phyloP scores from a whole-genome alignment of 2,329 filamentous ascomycete genomes.

The Colletotrichum plurivorum region DNA sequence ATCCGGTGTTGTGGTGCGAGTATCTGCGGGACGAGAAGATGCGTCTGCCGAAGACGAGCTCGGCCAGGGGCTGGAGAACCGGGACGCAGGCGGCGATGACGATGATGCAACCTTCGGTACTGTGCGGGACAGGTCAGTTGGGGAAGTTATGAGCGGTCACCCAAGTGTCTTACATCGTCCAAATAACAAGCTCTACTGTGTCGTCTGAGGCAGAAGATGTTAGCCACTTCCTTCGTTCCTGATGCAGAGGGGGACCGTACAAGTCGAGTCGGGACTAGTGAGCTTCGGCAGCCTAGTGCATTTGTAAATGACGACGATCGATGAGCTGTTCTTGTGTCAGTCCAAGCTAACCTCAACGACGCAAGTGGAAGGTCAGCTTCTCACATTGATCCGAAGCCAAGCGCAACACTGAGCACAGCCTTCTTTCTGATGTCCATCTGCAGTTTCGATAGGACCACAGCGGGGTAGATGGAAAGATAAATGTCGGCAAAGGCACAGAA shows the following conservation, averaged over 20 bases:
- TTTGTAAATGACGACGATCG: slow-evolving; percentile 50
- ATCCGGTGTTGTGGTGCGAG: neutral
- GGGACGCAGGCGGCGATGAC: slow-evolving; percentile 54
- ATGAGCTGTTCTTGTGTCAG: slow-evolving; percentile 39
- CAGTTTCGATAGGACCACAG: slow-evolving; percentile 52
- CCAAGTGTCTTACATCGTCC: slow-evolving; percentile 56
- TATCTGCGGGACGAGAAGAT: slow-evolving; percentile 23
- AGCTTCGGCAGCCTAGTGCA: slow-evolving; percentile 52
- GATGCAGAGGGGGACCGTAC: slow-evolving; percentile 9
- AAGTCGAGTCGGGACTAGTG: slow-evolving; percentile 44
- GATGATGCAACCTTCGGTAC: slow-evolving; percentile 51
- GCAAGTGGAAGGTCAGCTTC: slow-evolving; percentile 16
- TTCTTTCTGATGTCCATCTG: slow-evolving; percentile 58
- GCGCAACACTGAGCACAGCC: slow-evolving; percentile 52
- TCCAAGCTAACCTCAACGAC: neutral
- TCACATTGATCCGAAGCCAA: slow-evolving; percentile 56
- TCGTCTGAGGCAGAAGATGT: slow-evolving; percentile 43
- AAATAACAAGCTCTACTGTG: slow-evolving; percentile 59
- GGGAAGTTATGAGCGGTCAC: accelerated
- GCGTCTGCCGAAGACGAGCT: slow-evolving; percentile 26
- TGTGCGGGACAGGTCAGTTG: slow-evolving; percentile 16
- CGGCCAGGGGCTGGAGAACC: slow-evolving; percentile 49
- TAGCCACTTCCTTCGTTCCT: neutral
- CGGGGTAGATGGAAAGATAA: slow-evolving; percentile 59
- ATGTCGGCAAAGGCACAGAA: slow-evolving; percentile 55